Evolutionary conservation across 768 basidiomycete species (phyloP).

Genomic region (Fibroporia radiculosa): DNA sequence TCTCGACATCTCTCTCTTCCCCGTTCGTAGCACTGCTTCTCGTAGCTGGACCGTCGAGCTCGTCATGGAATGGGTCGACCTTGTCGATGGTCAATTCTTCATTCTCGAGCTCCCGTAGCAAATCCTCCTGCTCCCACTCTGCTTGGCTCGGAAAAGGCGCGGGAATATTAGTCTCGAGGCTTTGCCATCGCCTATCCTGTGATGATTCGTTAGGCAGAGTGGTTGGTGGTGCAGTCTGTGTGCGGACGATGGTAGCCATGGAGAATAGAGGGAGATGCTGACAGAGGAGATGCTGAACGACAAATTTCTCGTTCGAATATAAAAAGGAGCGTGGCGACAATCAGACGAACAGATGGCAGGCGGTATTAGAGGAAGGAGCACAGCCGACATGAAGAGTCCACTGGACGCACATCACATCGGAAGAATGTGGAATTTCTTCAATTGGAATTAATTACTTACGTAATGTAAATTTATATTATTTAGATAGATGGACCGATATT

Average conservation of each 20-base stretch:
- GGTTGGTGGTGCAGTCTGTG: neutral
- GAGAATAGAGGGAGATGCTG: neutral
- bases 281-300: neutral
- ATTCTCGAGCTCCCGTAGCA: neutral
- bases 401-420: neutral
- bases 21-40: no score
- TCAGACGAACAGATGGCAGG: no score
- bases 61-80: neutral
- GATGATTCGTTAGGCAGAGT: neutral
- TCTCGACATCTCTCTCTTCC: no score
- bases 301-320: neutral
- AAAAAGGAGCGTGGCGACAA: neutral
- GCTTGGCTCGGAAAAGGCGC: constrained; percentile 1
- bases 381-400: no score
- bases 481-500: no score
- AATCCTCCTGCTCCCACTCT: constrained; percentile 1
- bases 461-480: no score
- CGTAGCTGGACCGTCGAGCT: no score
- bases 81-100: neutral
- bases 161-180: neutral
- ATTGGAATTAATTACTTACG: no score
- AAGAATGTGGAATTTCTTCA: no score
- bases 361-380: no score
- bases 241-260: constrained; percentile 5
- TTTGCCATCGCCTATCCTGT: neutral